Percentiles rank a stretch among this genome's conserved stretches.
phyloP scores from a whole-genome alignment of 495 filamentous ascomycete genomes.

The Hypoxylon rickii region DNA sequence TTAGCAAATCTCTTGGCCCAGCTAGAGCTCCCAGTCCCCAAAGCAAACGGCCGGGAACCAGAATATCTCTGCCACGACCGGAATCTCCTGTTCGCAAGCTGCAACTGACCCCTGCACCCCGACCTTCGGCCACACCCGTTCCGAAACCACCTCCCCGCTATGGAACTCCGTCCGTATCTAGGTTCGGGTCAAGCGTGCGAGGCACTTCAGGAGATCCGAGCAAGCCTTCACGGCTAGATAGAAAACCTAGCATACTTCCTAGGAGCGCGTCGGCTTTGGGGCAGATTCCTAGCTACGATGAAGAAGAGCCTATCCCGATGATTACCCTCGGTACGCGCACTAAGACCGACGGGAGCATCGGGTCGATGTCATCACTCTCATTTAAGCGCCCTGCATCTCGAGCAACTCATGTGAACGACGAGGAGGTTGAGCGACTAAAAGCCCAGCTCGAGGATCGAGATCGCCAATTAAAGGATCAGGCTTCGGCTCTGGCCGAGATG shows the following conservation, averaged over 20 bases:
- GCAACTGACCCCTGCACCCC: slow-evolving; percentile 60
- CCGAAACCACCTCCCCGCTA: slow-evolving; percentile 55
- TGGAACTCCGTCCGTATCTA: slow-evolving; percentile 68
- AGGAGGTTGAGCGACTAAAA: slow-evolving; percentile 69
- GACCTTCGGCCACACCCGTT: slow-evolving; percentile 57
- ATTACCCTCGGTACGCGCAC: slow-evolving; percentile 54
- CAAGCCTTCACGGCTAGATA: slow-evolving; percentile 52
- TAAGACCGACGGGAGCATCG: slow-evolving; percentile 55
- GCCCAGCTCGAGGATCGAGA: slow-evolving; percentile 82
- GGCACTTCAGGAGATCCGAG: slow-evolving; percentile 61
- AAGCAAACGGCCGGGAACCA: slow-evolving; percentile 69
- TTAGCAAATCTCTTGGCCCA: slow-evolving; percentile 85
- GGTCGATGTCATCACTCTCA: slow-evolving; percentile 53
- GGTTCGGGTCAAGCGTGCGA: slow-evolving; percentile 67
- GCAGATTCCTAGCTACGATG: slow-evolving; percentile 46
- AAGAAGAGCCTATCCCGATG: slow-evolving; percentile 67
- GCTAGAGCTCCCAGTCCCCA: slow-evolving; percentile 70
- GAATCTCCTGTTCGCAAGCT: slow-evolving; percentile 76
- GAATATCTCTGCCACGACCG: slow-evolving; percentile 81
- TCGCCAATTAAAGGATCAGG: slow-evolving; percentile 83
- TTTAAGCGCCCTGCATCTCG: slow-evolving; percentile 56
- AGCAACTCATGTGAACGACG: slow-evolving; percentile 53
- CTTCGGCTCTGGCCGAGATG: slow-evolving; percentile 80
- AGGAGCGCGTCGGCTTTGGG: slow-evolving; percentile 60
- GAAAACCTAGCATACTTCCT: slow-evolving; percentile 56